Base-by-base conservation (phyloP, 352 stramenopile species). In the Thalassiosira sp. region DNA sequence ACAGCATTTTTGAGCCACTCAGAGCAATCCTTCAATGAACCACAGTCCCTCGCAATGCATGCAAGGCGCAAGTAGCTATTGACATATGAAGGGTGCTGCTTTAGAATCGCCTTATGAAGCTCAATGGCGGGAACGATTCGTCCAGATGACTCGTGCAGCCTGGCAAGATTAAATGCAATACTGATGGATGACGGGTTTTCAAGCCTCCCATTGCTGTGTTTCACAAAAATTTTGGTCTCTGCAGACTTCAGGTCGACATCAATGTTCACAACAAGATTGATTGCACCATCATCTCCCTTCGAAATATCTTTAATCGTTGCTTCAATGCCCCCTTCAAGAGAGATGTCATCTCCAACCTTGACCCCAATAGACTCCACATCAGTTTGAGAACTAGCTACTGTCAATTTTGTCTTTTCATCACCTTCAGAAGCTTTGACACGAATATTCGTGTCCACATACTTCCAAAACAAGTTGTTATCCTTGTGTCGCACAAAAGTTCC, bases 81-180 rank as follows among this genome's bases (percentile, higher is more conserved):
- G 22, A 97, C 94, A 81, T 98, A 98, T 22, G 93, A 92, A 1
- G 96, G 96, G 72, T 98, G 97, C 35, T 87, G 83, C 25, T 93
- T 91, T 18, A 98, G 72, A 54, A 98, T 97, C 6, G 93, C 92
- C 68, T 97, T 95, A 81, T 98, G 97, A 24, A 98, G 89, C 59
- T 92, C 90, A 16, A 96, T 92, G 3, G 95, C 95, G 25, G 91
- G 90, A 15, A 97, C 85, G 53, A 94, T 94, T 49, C 97, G 87
- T 33, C 95, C 95, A 25, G 93, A 88, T 67, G 97, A 90, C 85
- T 98, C 95, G 60, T 98, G 96, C 22, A 98, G 90, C 5, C 97
- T 88, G 10, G 94, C 96, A 68, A 98, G 89, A 80, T 98, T 98
- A 88, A 98, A 98, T 54, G 97, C 76, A 77, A 98, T 94, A 25